These are phyloP conservation scores for Phytopythium chamaehyphon DNA, from an alignment of 352 stramenopile species.

Conservation along the genomic window DNA sequence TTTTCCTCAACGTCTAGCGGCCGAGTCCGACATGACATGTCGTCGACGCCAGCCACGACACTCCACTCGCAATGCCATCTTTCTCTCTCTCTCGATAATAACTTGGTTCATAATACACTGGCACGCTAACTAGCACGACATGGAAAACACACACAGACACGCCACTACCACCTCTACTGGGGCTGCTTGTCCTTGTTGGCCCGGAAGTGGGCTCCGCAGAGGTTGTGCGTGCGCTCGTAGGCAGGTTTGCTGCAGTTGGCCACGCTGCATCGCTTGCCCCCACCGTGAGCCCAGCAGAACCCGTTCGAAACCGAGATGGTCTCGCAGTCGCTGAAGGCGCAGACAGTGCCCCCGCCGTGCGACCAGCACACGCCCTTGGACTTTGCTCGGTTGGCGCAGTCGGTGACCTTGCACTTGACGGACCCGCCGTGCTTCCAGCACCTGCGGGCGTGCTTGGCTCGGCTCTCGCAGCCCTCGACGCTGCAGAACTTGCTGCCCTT, in stretches of 20 bases:
- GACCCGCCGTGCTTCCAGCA: conserved; percentile 63
- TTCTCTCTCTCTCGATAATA: too few species aligned
- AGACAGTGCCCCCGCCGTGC: conserved; percentile 51
- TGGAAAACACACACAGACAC: neutral
- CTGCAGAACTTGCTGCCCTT: conserved; percentile 52
- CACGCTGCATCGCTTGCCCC: conserved; percentile 29
- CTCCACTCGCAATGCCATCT: too few species aligned
- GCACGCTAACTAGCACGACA: too few species aligned
- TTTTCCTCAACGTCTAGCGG: too few species aligned
- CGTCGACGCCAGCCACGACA: too few species aligned
- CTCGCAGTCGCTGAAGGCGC: conserved; percentile 36
- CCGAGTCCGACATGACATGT: too few species aligned
- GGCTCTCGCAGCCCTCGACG: conserved; percentile 37
- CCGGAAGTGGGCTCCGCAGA: conserved; percentile 30
- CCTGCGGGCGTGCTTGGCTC: conserved; percentile 46
- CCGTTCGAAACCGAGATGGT: conserved; percentile 58
- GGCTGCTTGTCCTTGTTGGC: neutral
- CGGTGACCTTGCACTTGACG: conserved; percentile 49
- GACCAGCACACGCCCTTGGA: conserved; percentile 64
- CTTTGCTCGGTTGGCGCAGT: conserved; percentile 67
- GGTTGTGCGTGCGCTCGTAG: conserved; percentile 37
- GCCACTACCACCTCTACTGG: neutral
- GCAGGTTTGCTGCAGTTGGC: conserved; percentile 27
- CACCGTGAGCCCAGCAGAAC: conserved; percentile 35
- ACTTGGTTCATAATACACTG: conserved; percentile 1